A percentile compares a stretch with the other conserved stretches of the same genome.
Conservation (phyloP, 2,329 filamentous ascomycete species). For the Simplicillium sp. region DNA sequence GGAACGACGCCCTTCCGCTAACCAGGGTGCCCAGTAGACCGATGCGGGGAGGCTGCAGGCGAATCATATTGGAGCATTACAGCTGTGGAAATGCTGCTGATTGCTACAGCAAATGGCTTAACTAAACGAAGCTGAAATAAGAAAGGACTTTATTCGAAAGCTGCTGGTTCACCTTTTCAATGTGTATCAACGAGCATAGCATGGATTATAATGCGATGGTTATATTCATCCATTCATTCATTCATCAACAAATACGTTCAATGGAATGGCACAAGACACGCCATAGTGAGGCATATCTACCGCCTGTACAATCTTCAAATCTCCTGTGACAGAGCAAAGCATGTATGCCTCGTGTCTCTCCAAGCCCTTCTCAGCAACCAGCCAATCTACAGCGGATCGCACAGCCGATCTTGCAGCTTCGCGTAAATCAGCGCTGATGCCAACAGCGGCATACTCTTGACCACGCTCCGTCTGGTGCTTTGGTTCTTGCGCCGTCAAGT, state of each 20-base stretch:
- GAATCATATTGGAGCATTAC: neutral
- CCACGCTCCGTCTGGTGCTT: constrained; percentile 11
- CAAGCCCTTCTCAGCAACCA: constrained; percentile 34
- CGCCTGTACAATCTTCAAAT: constrained; percentile 40
- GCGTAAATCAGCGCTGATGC: constrained; percentile 34
- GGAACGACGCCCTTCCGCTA: constrained; percentile 3
- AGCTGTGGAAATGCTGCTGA: no score
- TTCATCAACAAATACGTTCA: constrained; percentile 31
- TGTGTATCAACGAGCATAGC: no score
- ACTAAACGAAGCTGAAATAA: no score
- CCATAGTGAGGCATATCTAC: constrained; percentile 46
- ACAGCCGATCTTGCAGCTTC: constrained; percentile 39
- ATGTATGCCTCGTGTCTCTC: constrained; percentile 40
- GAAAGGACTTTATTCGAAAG: no score
- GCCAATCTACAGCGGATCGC: constrained; percentile 36
- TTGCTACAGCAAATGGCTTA: no score
- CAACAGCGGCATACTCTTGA: constrained; percentile 35
- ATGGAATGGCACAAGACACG: constrained; percentile 37
- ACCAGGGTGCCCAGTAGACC: no score
- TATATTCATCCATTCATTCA: neutral
- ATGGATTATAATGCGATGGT: no score
- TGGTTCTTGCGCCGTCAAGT: constrained; percentile 21
- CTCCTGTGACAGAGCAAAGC: constrained; percentile 37
- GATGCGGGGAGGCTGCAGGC: constrained; percentile 3
- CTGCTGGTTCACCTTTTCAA: no score